Base-by-base conservation (phyloP, 768 basidiomycete genomes). In the Pleurotus tuber-regium region DNA sequence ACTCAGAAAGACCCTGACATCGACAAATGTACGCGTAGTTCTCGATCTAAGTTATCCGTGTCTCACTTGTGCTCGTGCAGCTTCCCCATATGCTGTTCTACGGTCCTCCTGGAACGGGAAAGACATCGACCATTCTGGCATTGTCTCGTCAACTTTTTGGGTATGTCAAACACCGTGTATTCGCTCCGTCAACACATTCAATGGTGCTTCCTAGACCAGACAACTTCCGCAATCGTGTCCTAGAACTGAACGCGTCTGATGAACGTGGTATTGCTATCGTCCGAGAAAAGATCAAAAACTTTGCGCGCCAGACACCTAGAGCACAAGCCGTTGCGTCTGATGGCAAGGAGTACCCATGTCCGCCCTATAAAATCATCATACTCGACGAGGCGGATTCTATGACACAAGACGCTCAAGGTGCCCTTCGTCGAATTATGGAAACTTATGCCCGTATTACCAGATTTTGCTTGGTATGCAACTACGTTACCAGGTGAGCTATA, bases 21-120 rank as follows among this genome's bases (percentile, higher is more conserved):
- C 92, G 10, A 87, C 92, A 24, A 99, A 99, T 73, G 96, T 97
- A 62, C 6, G 67, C 14, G 38, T 16, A 24, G 49, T 21, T 11
- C 41, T 31, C n/a, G 21, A 29, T 14, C n/a, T 9, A 7, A 4
- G 2, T 25, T 38, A 11, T 19, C n/a, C 5, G n/a, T 41, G 18
- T 31, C 7, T 21, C 16, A 28, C 12, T 26, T 3, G 30, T 25
- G 19, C 41, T 10, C 42, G n/a, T 30, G 8, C 64, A 99, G 97
- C 78, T 99, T 46, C 96, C 97, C 4, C 97, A 99, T 63, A 98
- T 98, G 95, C 75, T 99, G 41, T 99, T 99, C 75, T 99, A 99
- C 59, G 97, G 97, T 1, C 97, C 97, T 25, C 97, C 97, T 12
- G 97, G 97, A 26, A 98, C 96, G 10, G 97, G 97, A 35, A 99